Evolutionary conservation across 2,329 filamentous ascomycete species (phyloP), one percentile per base, ranked within the genome.

Genomic region (Trichoderma harzianum): DNA sequence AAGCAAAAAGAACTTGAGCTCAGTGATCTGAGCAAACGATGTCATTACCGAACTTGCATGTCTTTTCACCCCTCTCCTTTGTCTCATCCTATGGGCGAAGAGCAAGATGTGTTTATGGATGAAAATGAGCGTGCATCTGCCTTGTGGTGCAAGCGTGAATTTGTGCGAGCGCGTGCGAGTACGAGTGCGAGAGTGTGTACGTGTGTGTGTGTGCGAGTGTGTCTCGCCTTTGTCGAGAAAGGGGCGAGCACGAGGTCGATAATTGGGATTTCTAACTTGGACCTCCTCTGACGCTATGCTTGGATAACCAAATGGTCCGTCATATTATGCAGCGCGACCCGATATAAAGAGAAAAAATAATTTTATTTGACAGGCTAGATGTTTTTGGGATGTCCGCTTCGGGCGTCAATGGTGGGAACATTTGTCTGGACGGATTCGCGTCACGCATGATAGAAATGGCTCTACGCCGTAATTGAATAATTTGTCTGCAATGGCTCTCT

Each of bases 1-100:
- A 79, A 84, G 83, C 57, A 92, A 90, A 91, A 72, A 90, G 81
- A 82, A 79, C 57, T 77, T 85, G 61, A 83, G 85, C 51, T 81
- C 84, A 26, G 80, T 87, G 74, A 86, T 87, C 76, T 82, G 75
- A 80, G 63, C 47, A 39, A 43, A n/a, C 24, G 69, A 66, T 47
- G 34, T 62, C 66, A 67, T 30, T 64, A 64, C 57, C 32, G 58
- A 60, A 28, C 21, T 62, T 47, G 60, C 11, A 34, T 72, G 51
- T 58, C 47, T 65, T 36, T 47, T 39, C 64, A 73, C 70, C 72
- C 73, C 61, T 75, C 73, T 73, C 74, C 73, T 74, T 75, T 71
- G 74, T 75, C 69, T 78, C 78, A 63, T 63, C 12, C 47, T 57
- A 14, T 28, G 39, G 55, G 57, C 57, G 67, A 53, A 69, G 43